Conservation (phyloP, 1,284 basidiomycete species). For the Hymenochaete sp. region DNA sequence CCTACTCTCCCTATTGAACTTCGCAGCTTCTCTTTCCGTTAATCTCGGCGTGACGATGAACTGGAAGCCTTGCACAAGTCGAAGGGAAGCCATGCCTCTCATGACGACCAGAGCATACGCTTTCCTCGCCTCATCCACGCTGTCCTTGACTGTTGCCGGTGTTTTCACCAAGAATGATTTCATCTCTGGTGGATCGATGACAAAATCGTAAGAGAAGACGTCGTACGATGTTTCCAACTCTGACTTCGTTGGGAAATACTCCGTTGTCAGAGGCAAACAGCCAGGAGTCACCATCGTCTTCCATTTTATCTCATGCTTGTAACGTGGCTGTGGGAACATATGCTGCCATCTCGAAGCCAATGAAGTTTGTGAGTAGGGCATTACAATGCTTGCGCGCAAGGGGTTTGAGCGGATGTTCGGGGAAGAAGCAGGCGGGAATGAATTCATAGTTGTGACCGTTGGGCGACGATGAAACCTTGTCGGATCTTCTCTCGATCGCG, state of each 20-base stretch:
- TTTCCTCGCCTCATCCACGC: slow-evolving; percentile 48
- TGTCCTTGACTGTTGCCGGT: slow-evolving; percentile 36
- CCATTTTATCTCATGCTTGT: slow-evolving; percentile 92
- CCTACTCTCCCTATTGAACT: slow-evolving; percentile 20
- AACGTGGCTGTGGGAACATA: slow-evolving; percentile 66
- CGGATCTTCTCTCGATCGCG: slow-evolving; percentile 16
- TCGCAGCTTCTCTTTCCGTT: slow-evolving; percentile 25
- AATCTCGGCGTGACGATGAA: slow-evolving; percentile 57
- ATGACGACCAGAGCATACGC: slow-evolving; percentile 80
- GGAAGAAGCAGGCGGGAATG: slow-evolving; percentile 37
- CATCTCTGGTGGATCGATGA: slow-evolving; percentile 70
- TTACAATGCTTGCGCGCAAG: slow-evolving; percentile 45
- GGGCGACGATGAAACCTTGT: slow-evolving; percentile 9
- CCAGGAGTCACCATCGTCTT: slow-evolving; percentile 74
- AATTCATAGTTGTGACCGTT: slow-evolving; percentile 14
- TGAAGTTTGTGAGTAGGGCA: slow-evolving; percentile 55
- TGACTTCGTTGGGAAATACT: slow-evolving; percentile 70
- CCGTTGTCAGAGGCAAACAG: slow-evolving; percentile 90
- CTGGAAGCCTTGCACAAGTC: slow-evolving; percentile 95
- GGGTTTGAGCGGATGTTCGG: slow-evolving; percentile 52
- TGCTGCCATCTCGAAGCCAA: slow-evolving; percentile 87
- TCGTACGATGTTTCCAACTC: slow-evolving; percentile 77
- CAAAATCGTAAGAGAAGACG: slow-evolving; percentile 74
- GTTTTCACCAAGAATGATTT: slow-evolving; percentile 72
- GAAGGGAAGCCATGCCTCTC: slow-evolving; percentile 88